Evolutionary conservation across 306 rosid species (phyloP).

Genomic region (Vigna radiata): DNA sequence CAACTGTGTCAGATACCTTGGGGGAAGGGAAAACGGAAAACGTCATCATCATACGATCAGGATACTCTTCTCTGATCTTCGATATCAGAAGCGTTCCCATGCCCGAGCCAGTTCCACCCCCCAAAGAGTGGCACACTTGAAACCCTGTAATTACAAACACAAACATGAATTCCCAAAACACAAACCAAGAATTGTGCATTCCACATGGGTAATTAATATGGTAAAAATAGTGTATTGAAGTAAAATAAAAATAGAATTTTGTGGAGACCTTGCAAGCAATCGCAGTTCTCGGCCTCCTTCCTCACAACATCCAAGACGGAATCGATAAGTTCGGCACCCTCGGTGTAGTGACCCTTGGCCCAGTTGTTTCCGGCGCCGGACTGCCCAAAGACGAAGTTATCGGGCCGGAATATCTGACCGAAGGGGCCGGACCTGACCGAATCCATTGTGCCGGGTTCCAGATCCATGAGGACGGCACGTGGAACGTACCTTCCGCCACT

Average conservation of each 20-base stretch:
- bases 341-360: constrained; percentile 70
- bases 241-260: background rate
- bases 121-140: constrained; percentile 72
- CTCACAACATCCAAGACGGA: constrained; percentile 71
- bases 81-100: constrained; percentile 76
- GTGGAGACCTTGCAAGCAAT: constrained; percentile 66
- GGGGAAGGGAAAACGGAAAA: constrained; percentile 86
- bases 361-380: constrained; percentile 73
- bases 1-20: constrained; percentile 88
- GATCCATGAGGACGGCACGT: constrained; percentile 77
- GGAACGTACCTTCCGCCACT: constrained; percentile 71
- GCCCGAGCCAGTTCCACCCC: constrained; percentile 78
- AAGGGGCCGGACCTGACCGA: constrained; percentile 60
- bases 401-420: constrained; percentile 73
- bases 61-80: constrained; percentile 71
- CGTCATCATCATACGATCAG: constrained; percentile 75
- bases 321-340: constrained; percentile 72
- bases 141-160: constrained; percentile 50
- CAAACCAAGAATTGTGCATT: too few relatives aligned
- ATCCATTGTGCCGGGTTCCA: constrained; percentile 73
- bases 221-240: background rate
- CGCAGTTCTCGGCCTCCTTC: constrained; percentile 79
- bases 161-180: background rate
- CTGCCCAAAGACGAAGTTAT: constrained; percentile 73
- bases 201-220: background rate